Evolutionary conservation across 495 filamentous ascomycete species (phyloP).

Genomic region (Annulohypoxylon nitens): DNA sequence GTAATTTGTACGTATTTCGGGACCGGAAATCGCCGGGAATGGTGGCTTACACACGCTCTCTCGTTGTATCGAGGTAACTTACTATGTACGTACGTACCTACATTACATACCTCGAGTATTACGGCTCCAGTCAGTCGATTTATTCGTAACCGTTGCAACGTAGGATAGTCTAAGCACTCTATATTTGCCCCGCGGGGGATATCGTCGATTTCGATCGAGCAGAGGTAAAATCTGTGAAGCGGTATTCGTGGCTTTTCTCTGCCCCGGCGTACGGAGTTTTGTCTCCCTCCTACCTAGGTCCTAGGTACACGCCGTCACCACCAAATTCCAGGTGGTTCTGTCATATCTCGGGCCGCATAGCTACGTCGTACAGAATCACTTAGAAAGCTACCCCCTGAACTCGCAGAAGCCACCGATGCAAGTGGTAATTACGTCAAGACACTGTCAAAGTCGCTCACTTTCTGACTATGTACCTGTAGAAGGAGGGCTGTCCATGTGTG

Average conservation of each 20-base stretch:
- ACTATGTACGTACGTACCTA: no score
- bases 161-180: conserved; percentile 41
- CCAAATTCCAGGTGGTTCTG: neutral
- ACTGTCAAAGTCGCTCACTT: neutral
- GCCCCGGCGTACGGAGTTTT: conserved; percentile 3
- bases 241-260: neutral
- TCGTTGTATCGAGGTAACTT: conserved; percentile 26
- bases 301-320: neutral
- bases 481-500: neutral
- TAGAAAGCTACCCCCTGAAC: neutral
- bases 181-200: conserved; percentile 44
- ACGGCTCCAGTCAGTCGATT: conserved; percentile 12
- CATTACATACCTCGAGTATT: neutral
- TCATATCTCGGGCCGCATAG: neutral
- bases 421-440: neutral
- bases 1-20: neutral
- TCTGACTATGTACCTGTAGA: neutral
- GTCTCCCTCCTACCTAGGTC: neutral
- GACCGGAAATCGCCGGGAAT: conserved; percentile 36
- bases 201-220: conserved; percentile 11
- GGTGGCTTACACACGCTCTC: neutral
- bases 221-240: neutral
- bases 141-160: conserved; percentile 27
- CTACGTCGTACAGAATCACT: conserved; percentile 2
- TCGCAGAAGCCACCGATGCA: neutral